Evolutionary conservation across 148 eudicot genomes (phyloP).

Genomic region (Drosera capensis): DNA sequence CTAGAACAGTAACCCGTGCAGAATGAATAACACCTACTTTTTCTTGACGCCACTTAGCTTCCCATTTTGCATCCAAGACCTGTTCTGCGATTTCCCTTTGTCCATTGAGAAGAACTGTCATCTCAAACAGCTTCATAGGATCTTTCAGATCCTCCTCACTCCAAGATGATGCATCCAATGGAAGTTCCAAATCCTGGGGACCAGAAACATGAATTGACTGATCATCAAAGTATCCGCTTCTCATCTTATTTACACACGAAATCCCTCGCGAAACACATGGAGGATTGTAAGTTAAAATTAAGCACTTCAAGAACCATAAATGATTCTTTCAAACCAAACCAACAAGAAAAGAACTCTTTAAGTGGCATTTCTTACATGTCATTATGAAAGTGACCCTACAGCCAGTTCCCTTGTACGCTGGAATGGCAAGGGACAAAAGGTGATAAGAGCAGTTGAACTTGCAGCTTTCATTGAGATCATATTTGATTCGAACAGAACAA

Average conservation of each 20-base stretch:
- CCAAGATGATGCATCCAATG: slow-evolving; percentile 74
- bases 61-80: slow-evolving; percentile 83
- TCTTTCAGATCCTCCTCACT: slow-evolving; percentile 77
- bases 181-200: slow-evolving; percentile 69
- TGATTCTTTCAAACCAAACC: too few relatives aligned
- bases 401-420: too few relatives aligned
- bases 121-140: slow-evolving; percentile 71
- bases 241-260: background rate
- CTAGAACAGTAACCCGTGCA: too few relatives aligned
- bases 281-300: too few relatives aligned
- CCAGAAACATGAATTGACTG: slow-evolving; percentile 1
- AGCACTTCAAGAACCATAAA: too few relatives aligned
- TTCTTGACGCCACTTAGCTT: slow-evolving; percentile 76
- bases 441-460: too few relatives aligned
- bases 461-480: too few relatives aligned
- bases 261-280: background rate
- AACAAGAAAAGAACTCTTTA: too few relatives aligned
- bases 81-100: slow-evolving; percentile 72
- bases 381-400: too few relatives aligned
- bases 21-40: slow-evolving; percentile 63
- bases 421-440: too few relatives aligned
- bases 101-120: slow-evolving; percentile 83
- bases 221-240: background rate
- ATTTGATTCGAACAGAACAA: too few relatives aligned
- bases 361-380: too few relatives aligned